Percentiles rank a stretch among this genome's conserved stretches.
Evolutionary conservation across 139 green algal species (phyloP).

Genomic region (Picochlorum sp.): DNA sequence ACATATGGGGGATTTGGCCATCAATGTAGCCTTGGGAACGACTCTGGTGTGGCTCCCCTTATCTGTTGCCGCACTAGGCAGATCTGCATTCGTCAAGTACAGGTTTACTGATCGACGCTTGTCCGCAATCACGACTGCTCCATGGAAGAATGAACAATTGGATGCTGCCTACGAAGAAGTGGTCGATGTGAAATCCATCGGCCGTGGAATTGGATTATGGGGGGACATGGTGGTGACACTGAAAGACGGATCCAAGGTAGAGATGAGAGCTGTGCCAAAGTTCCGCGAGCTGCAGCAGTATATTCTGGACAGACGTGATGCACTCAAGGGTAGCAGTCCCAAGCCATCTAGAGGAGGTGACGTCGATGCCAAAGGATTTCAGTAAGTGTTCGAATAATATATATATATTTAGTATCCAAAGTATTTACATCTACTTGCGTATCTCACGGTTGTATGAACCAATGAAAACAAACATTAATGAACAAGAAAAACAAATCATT

Average conservation of each 20-base stretch:
- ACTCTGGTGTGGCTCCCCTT: constrained; percentile 81
- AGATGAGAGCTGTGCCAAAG: constrained; percentile 70
- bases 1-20: constrained; percentile 61
- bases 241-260: constrained; percentile 63
- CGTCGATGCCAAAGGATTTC: constrained; percentile 13
- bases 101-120: constrained; percentile 78
- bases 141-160: constrained; percentile 66
- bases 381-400: not conserved
- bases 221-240: constrained; percentile 87
- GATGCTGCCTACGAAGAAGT: constrained; percentile 58
- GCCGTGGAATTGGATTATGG: constrained; percentile 68
- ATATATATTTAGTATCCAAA: constrained; percentile 4
- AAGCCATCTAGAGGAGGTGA: not conserved
- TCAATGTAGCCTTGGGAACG: constrained; percentile 72
- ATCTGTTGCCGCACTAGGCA: constrained; percentile 57
- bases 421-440: too few relatives aligned
- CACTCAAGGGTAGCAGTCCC: constrained; percentile 13
- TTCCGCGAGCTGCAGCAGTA: constrained; percentile 77
- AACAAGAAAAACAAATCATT: too few relatives aligned
- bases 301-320: constrained; percentile 54
- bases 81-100: constrained; percentile 81
- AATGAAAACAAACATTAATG: too few relatives aligned
- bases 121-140: constrained; percentile 61
- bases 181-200: constrained; percentile 58
- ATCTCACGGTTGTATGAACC: too few relatives aligned